Conservation (phyloP, 2,329 filamentous ascomycete genomes). For the Trichoderma sp. region DNA sequence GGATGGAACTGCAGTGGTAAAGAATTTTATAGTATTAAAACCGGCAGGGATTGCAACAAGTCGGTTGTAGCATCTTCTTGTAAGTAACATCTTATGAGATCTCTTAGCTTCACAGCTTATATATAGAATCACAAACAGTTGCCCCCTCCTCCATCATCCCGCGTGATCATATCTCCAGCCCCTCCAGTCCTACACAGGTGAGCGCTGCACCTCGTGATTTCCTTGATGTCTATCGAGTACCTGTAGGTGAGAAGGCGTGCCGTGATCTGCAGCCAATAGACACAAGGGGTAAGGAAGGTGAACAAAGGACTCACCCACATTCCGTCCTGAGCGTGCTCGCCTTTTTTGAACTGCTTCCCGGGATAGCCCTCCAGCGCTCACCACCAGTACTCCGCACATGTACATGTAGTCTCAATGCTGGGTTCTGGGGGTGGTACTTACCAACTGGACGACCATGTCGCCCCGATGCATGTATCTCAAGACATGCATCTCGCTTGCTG, state of each 20-base stretch:
- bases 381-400: background rate
- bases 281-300: background rate
- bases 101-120: too few species aligned
- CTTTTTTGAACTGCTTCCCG: background rate
- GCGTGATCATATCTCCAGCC: background rate
- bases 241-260: background rate
- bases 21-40: too few species aligned
- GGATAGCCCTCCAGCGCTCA: background rate
- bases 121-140: too few species aligned
- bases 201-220: background rate
- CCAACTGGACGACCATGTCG: background rate
- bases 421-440: background rate
- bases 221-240: background rate
- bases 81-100: too few species aligned
- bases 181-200: background rate
- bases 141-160: background rate
- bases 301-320: background rate
- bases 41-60: too few species aligned
- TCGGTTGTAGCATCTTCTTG: too few species aligned
- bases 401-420: background rate
- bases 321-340: background rate
- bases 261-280: background rate
- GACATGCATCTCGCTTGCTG: background rate
- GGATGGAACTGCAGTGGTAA: too few species aligned
- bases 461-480: background rate